Base-by-base conservation (phyloP, 176 grass and related monocot genomes). In the Calamus simplicifolius region DNA sequence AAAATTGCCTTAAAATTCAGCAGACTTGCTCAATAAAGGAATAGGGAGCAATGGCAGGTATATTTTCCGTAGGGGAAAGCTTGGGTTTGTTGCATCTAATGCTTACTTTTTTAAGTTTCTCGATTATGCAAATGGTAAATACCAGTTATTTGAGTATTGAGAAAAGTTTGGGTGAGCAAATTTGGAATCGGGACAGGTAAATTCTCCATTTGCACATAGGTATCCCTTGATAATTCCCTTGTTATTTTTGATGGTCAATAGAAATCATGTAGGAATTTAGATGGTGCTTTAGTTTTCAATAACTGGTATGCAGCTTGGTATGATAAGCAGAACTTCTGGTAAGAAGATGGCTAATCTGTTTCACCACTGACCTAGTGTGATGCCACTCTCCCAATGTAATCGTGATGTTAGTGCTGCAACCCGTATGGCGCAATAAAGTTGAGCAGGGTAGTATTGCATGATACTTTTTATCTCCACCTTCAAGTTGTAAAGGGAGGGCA, bases 21-120 rank as follows among this genome's bases (percentile, higher is more conserved):
- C 19, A 62, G 30, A 65, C 23, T 35, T 29, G 64, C 69, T 28
- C 35, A 59, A 17, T 28, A 30, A 62, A 54, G 16, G 21, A 17
- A 30, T 74, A 59, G 53, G 26, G 31, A 50, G 51, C 27, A 51
- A 52, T 68, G 50, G 25, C 79, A 67, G 52, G 57, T 74, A 77
- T 56, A 57, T 71, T 84, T 17, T 23, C 49, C 48, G 12, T 52
- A 65, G 48, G 52, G 27, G 16, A 5, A 14, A 52, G 16, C 17
- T 15, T 65, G 63, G 49, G 25, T 52, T 52, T 57, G 13, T 31
- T 17, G 50, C 73, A 51, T 76, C 18, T 58, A 69, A 4, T 60
- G 50, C 52, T 50, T 68, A 16, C 54, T 55, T 0, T 66, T n/a
- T 26, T 54, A 63, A 75, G 19, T 18, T 16, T 27, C 53, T 50